phyloP scores from a whole-genome alignment of 768 basidiomycete species.

The Termitomyces sp. region DNA sequence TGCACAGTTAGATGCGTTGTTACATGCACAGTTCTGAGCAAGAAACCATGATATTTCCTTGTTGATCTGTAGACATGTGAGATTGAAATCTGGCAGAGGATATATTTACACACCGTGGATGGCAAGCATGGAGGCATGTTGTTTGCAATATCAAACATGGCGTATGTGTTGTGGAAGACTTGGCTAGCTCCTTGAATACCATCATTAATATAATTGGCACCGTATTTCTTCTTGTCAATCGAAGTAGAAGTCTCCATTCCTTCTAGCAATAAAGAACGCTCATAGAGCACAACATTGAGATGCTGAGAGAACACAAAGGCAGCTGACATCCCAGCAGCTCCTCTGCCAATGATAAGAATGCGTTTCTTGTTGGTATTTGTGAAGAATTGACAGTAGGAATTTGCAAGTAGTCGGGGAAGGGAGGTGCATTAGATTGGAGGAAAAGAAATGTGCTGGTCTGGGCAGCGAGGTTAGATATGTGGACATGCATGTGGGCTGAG shows the following conservation, averaged over 20 bases:
- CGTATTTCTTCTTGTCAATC: constrained; percentile 20
- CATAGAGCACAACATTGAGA: constrained; percentile 23
- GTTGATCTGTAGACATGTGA: constrained; percentile 43
- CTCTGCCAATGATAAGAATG: constrained; percentile 25
- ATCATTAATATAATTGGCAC: constrained; percentile 28
- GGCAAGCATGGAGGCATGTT: constrained; percentile 46
- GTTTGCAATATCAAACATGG: constrained; percentile 30
- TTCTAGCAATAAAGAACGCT: constrained; percentile 21
- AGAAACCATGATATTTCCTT: constrained; percentile 71
- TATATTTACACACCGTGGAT: constrained; percentile 47
- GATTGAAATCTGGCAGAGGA: not conserved
- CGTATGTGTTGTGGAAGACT: constrained; percentile 26
- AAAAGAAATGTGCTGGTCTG: constrained; percentile 92
- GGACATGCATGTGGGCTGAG: constrained; percentile 41
- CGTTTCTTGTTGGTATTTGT: constrained; percentile 13
- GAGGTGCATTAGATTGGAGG: constrained; percentile 61
- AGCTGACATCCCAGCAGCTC: constrained; percentile 27
- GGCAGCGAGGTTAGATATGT: constrained; percentile 80
- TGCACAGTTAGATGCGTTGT: constrained; percentile 69
- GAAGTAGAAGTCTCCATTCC: constrained; percentile 27
- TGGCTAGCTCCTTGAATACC: constrained; percentile 28
- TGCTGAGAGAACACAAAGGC: constrained; percentile 26
- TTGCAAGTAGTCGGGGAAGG: constrained; percentile 29
- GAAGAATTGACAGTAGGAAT: constrained; percentile 7
- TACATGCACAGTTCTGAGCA: constrained; percentile 63